Conservation (phyloP, 2,329 filamentous ascomycete genomes). For the Claviceps spartinae region DNA sequence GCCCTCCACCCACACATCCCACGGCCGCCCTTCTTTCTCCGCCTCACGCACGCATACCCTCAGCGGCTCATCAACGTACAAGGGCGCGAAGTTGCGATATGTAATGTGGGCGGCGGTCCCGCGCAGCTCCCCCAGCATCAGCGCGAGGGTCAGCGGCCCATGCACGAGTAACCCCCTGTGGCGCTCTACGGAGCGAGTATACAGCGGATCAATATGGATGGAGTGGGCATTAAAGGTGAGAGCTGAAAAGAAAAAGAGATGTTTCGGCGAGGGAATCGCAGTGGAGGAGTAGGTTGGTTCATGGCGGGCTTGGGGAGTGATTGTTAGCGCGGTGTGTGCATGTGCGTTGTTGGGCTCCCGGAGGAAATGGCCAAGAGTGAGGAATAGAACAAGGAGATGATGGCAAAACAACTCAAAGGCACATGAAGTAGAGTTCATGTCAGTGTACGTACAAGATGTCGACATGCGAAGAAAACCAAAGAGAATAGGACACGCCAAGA, state of each 20-base stretch:
- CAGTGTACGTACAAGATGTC: too few relatives aligned
- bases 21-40: constrained; percentile 24
- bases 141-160: constrained; percentile 64
- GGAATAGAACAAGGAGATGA: too few relatives aligned
- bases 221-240: constrained; percentile 85
- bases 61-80: constrained; percentile 62
- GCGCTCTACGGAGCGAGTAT: constrained; percentile 58
- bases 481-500: background rate
- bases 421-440: too few relatives aligned
- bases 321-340: background rate
- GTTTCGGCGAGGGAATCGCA: constrained; percentile 50
- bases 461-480: background rate
- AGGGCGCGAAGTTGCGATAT: constrained; percentile 70
- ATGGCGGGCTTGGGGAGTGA: constrained; percentile 11
- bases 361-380: too few relatives aligned
- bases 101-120: constrained; percentile 42
- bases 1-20: constrained; percentile 54
- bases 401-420: too few relatives aligned
- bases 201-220: constrained; percentile 71
- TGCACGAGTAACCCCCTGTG: constrained; percentile 69
- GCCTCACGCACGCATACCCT: constrained; percentile 48
- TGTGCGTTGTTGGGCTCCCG: background rate
- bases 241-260: constrained; percentile 84
- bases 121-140: constrained; percentile 56
- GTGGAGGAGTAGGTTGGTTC: constrained; percentile 28